phyloP scores from a whole-genome alignment of 768 basidiomycete species.

The Tricholoma flavovirens region DNA sequence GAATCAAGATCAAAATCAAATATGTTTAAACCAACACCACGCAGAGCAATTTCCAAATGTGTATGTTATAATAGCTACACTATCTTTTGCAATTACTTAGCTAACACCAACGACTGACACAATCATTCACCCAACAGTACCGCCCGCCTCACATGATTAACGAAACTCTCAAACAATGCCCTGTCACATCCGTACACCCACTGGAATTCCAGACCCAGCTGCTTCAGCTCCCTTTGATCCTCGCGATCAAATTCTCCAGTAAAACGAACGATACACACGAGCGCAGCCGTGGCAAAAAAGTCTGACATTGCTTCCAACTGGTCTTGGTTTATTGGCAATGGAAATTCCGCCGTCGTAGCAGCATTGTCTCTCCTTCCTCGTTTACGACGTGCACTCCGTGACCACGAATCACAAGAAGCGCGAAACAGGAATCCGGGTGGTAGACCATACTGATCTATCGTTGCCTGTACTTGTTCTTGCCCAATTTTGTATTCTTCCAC shows the following conservation, averaged over 20 bases:
- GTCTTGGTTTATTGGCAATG: not conserved
- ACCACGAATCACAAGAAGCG: constrained; percentile 53
- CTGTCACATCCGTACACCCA: constrained; percentile 63
- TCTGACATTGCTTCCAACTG: constrained; percentile 1
- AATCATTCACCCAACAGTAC: constrained; percentile 1
- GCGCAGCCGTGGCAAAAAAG: constrained; percentile 3
- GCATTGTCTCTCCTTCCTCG: constrained; percentile 19
- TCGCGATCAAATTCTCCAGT: not conserved
- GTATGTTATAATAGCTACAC: no score
- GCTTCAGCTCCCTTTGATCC: not conserved
- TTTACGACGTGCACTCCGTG: constrained; percentile 56
- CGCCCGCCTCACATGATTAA: constrained; percentile 57
- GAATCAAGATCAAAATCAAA: no score
- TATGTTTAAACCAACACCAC: no score
- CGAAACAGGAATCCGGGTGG: constrained; percentile 18
- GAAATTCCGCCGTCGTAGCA: not conserved
- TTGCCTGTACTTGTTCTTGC: not conserved
- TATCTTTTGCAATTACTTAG: no score
- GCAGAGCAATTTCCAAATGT: no score
- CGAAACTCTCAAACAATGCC: constrained; percentile 59
- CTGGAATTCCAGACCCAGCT: constrained; percentile 36
- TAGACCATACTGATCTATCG: not conserved
- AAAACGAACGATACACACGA: constrained; percentile 6
- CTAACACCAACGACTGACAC: no score
- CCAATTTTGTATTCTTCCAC: not conserved